Conservation (phyloP, 2,329 filamentous ascomycete species). For the Didymella glomerata region DNA sequence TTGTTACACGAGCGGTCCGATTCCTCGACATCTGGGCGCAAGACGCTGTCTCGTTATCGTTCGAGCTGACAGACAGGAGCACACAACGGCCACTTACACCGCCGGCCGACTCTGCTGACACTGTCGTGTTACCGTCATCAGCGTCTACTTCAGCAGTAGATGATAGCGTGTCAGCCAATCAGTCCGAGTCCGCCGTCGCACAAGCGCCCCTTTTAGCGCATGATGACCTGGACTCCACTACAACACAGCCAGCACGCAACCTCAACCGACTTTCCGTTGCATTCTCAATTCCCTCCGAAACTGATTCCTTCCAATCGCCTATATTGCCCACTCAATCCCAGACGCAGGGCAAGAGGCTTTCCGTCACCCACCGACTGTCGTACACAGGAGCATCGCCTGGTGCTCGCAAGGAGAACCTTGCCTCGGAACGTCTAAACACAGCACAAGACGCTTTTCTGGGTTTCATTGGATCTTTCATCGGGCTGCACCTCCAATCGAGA, state of each 20-base stretch:
- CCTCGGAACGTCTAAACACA: constrained; percentile 80
- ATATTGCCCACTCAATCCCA: constrained; percentile 38
- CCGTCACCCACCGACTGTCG: constrained; percentile 77
- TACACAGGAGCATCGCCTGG: constrained; percentile 72
- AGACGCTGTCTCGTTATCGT: constrained; percentile 61
- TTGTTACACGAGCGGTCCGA: constrained; percentile 87
- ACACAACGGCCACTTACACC: constrained; percentile 51
- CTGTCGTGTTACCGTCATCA: constrained; percentile 40
- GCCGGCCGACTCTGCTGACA: constrained; percentile 48
- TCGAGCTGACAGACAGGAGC: constrained; percentile 44
- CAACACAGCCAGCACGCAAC: constrained; percentile 43
- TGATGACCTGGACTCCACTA: constrained; percentile 40
- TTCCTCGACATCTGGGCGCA: constrained; percentile 87
- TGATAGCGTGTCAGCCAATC: constrained; percentile 57
- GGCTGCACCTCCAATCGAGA: constrained; percentile 90
- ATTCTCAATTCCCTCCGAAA: constrained; percentile 51
- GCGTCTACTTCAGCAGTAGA: constrained; percentile 35
- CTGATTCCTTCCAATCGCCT: constrained; percentile 45
- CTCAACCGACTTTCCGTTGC: constrained; percentile 46
- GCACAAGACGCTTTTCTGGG: constrained; percentile 90
- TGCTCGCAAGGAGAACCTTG: constrained; percentile 73
- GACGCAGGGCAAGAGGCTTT: constrained; percentile 56
- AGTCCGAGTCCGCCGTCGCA: constrained; percentile 43
- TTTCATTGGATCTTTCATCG: constrained; percentile 91
- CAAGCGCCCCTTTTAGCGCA: constrained; percentile 42